Percentiles rank a stretch among this genome's conserved stretches.
Evolutionary conservation across 2,329 filamentous ascomycete genomes (phyloP).

Genomic region (Arthrobotrys sphaeroides): DNA sequence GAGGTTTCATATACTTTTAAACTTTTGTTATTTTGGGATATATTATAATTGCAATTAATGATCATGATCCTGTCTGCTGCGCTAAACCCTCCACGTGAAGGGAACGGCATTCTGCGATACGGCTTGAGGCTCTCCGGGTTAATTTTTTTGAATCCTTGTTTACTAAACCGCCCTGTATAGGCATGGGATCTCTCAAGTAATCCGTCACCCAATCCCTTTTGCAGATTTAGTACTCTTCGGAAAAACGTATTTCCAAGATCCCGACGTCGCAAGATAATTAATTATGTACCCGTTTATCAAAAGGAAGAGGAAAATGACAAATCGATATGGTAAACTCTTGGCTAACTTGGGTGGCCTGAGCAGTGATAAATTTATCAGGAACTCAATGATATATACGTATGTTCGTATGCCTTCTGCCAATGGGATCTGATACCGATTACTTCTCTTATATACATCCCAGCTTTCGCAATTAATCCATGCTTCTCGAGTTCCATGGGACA

Average conservation of each 20-base stretch:
- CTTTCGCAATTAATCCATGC: background rate
- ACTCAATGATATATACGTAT: too few species aligned
- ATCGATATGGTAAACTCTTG: background rate
- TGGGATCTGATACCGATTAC: background rate
- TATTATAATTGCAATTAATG: slow-evolving; percentile 2
- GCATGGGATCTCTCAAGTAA: background rate
- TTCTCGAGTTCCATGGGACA: background rate
- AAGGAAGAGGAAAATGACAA: background rate
- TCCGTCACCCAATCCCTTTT: too few species aligned
- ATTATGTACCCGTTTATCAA: slow-evolving; percentile 13
- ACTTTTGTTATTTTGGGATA: background rate
- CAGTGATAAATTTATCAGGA: background rate
- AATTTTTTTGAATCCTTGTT: background rate
- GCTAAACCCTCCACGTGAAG: background rate
- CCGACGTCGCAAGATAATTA: background rate
- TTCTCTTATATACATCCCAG: too few species aligned
- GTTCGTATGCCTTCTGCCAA: background rate
- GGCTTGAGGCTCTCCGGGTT: slow-evolving; percentile 3
- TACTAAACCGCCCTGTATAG: background rate
- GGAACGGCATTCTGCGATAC: background rate
- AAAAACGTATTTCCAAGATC: slow-evolving; percentile 17
- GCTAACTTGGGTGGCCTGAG: background rate
- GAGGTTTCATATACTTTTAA: background rate
- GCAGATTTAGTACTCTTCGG: slow-evolving; percentile 3
- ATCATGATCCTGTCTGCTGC: background rate